Base-by-base conservation (phyloP, 768 basidiomycete species). In the Boletus speciosus region DNA sequence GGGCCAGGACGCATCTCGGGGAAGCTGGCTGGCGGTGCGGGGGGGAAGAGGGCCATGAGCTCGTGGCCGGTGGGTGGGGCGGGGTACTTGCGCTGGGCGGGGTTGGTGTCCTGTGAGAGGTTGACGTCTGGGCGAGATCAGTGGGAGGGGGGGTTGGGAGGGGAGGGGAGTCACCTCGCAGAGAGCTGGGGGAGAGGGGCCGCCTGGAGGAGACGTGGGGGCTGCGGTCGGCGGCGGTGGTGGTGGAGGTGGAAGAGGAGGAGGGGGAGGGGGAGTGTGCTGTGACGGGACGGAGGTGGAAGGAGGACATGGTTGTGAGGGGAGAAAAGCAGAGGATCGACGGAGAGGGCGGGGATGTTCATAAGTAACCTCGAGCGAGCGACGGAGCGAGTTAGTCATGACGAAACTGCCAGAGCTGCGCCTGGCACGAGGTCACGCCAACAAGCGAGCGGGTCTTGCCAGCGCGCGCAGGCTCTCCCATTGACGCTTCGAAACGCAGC, bases 31-130 rank as follows among this genome's bases (percentile, higher is more conserved):
- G 88, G 88, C 15, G 86, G 79, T 4, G 82, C 74, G 6, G 88
- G 79, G 1, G 89, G 89, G 65, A 90, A 91, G 74, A 91, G 80
- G 14, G 86, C 86, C 89, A 91, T 91, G 61, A 91, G 79, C 60
- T 91, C 87, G 61, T 91, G 88, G 2, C 88, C 88, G 0, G 86
- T 88, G 5, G 87, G 85, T 1, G 89, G 89, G 1, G 85, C 81
- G 16, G 88, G 88, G 65, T 82, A 88, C 58, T 83, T 84, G 53
- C 84, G 75, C 3, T 78, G 71, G 4, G 72, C 66, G 54, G 76
- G 72, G 59, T 78, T 79, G 51, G 76, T 73, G 38, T 77, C 73
- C 54, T 81, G 79, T 0, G 79, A 73, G 46, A 88, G 77, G 66
- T 88, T 85, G 61, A 89, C 74, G 67, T 89, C 86, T 87, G 63